Conservation (phyloP, 176 grass and related monocot genomes). For the Ensete glaucum region DNA sequence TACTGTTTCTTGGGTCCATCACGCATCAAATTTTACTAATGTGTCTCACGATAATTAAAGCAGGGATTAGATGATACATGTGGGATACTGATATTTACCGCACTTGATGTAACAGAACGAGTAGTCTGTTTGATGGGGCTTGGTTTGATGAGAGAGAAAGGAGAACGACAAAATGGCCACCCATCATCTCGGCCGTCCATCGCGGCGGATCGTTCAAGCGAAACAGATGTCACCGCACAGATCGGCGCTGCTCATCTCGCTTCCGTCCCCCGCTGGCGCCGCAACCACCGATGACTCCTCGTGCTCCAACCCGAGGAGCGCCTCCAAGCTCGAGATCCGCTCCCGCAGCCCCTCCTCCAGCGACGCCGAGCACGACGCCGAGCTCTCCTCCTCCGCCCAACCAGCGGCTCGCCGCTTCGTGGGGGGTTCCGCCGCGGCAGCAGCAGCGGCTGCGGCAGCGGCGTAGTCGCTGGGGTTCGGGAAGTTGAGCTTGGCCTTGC, state of each 20-base stretch:
- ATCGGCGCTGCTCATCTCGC: too few species aligned
- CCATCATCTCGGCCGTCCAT: not conserved
- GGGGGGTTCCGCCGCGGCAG: conserved; percentile 12
- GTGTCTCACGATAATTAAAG: too few species aligned
- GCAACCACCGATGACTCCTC: not conserved
- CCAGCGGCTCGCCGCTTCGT: too few species aligned
- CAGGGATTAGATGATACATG: too few species aligned
- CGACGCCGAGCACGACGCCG: not conserved
- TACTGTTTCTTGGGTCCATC: too few species aligned
- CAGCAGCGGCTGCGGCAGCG: not conserved
- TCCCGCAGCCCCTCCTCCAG: not conserved
- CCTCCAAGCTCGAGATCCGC: not conserved
- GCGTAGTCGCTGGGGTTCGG: not conserved
- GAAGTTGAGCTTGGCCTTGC: conserved; percentile 15
- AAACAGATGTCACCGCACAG: too few species aligned
- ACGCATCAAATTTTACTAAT: too few species aligned
- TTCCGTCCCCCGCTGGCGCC: not conserved
- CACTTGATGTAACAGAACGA: too few species aligned
- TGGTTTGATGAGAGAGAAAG: too few species aligned
- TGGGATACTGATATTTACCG: too few species aligned
- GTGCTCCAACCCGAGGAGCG: not conserved
- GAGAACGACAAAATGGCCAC: too few species aligned
- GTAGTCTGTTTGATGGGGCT: too few species aligned
- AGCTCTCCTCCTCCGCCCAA: not conserved
- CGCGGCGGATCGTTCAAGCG: not conserved